phyloP scores from a whole-genome alignment of 164 flowering plant genomes.

The Vitis rotundifolia region DNA sequence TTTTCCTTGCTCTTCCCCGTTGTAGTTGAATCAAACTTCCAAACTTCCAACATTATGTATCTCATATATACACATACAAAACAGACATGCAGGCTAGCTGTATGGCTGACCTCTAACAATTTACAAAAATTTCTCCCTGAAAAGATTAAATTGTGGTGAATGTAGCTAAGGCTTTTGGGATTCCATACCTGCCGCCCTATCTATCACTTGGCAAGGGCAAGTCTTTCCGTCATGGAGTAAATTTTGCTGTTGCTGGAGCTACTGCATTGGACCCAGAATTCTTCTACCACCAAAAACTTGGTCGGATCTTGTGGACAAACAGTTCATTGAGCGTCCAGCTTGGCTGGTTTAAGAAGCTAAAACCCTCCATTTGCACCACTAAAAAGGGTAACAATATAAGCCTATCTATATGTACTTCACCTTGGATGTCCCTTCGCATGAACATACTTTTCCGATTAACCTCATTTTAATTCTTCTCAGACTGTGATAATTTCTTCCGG shows the following conservation, averaged over 20 bases:
- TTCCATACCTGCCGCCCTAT: constrained; percentile 53
- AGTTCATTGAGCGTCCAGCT: constrained; percentile 44
- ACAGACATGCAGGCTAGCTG: too few relatives aligned
- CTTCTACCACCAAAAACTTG: constrained; percentile 21
- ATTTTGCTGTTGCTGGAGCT: constrained; percentile 67
- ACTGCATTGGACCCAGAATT: constrained; percentile 48
- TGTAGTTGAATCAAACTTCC: too few relatives aligned
- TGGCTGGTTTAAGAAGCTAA: constrained; percentile 52
- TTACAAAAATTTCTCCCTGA: not conserved
- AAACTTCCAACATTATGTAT: too few relatives aligned
- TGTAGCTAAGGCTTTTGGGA: constrained; percentile 56
- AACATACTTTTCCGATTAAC: not conserved
- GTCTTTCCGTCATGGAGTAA: constrained; percentile 35
- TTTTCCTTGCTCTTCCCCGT: too few relatives aligned
- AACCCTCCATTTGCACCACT: constrained; percentile 40
- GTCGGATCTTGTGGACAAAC: constrained; percentile 27
- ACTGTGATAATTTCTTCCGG: constrained; percentile 34
- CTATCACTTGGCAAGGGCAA: constrained; percentile 18
- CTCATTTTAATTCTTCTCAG: constrained; percentile 19
- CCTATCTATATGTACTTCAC: not conserved
- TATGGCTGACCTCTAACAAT: too few relatives aligned
- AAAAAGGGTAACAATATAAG: constrained; percentile 28
- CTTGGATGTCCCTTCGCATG: not conserved
- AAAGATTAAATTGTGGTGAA: not conserved
- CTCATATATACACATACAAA: too few relatives aligned